A percentile compares a stretch with the other conserved stretches of the same genome.
phyloP scores from a whole-genome alignment of 2,329 filamentous ascomycete genomes.

The Aspergillus pseudoterreus region DNA sequence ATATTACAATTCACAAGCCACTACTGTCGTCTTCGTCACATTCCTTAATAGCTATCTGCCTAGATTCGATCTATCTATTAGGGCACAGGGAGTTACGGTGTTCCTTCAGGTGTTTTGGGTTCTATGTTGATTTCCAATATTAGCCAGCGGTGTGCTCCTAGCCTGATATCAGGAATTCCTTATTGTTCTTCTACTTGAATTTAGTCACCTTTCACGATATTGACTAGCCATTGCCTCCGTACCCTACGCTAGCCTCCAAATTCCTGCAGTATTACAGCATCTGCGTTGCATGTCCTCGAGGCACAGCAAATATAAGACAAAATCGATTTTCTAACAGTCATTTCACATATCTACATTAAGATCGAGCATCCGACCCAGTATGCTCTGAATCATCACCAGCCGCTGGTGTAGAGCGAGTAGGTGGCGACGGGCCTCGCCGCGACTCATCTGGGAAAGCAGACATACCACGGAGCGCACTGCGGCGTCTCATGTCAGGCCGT shows the following conservation, averaged over 20 bases:
- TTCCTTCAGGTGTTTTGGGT: background rate
- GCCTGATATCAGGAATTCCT: background rate
- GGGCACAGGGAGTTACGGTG: background rate
- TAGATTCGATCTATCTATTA: background rate
- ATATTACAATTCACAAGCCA: background rate
- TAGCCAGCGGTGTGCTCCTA: background rate
- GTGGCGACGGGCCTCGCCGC: conserved; percentile 32
- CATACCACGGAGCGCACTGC: conserved; percentile 20
- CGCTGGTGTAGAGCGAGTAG: conserved; percentile 25
- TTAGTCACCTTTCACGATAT: too few species aligned
- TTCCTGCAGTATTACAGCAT: too few species aligned
- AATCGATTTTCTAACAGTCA: too few species aligned
- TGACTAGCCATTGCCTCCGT: too few species aligned
- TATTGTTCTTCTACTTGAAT: background rate
- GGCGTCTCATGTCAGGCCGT: conserved; percentile 15
- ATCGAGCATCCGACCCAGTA: conserved; percentile 5
- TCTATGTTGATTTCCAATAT: background rate
- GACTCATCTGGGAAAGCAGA: conserved; percentile 16
- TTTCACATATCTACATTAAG: background rate
- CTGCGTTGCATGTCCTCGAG: too few species aligned
- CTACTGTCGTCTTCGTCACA: background rate
- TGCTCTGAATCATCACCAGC: conserved; percentile 28
- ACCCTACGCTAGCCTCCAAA: too few species aligned
- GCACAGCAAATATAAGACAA: too few species aligned
- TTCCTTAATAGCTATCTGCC: background rate